Percentiles rank a stretch among this genome's conserved stretches.
Conservation (phyloP, 208 protist genomes). For the Wallacemonas sp. region DNA sequence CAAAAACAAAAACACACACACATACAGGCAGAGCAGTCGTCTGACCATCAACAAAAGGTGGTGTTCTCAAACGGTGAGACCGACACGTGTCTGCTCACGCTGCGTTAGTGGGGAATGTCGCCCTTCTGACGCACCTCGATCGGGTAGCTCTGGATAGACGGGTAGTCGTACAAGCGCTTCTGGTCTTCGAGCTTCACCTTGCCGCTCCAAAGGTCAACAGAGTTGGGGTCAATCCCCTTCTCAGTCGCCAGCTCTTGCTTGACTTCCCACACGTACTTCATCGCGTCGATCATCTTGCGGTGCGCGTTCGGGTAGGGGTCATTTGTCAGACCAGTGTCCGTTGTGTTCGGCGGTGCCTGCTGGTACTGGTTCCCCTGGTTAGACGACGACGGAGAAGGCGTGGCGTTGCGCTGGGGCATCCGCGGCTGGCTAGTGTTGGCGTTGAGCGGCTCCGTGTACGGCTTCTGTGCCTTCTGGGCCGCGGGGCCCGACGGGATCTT, state of each 20-base stretch:
- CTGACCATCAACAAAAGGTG: neutral
- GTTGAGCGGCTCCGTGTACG: slow-evolving; percentile 36
- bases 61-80: neutral
- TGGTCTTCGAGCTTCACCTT: slow-evolving; percentile 84
- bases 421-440: slow-evolving; percentile 39
- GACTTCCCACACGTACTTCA: slow-evolving; percentile 88
- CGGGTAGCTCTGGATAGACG: slow-evolving; percentile 84
- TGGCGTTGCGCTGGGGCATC: slow-evolving; percentile 30
- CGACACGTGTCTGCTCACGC: too few species aligned
- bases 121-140: slow-evolving; percentile 93
- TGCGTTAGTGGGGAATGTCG: slow-evolving; percentile 69
- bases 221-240: slow-evolving; percentile 78
- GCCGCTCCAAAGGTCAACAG: slow-evolving; percentile 89
- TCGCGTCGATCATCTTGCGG: slow-evolving; percentile 91
- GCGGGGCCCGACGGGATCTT: slow-evolving; percentile 36
- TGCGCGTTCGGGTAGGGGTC: slow-evolving; percentile 91
- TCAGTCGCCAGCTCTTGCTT: slow-evolving; percentile 85
- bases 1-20: too few species aligned
- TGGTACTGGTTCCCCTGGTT: slow-evolving; percentile 50
- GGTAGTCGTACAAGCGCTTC: slow-evolving; percentile 91
- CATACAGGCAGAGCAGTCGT: too few species aligned
- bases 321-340: slow-evolving; percentile 55
- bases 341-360: slow-evolving; percentile 49
- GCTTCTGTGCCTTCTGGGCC: neutral
- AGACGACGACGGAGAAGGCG: slow-evolving; percentile 19